Evolutionary conservation across 2,329 filamentous ascomycete species (phyloP), one percentile per base, ranked within the genome.

Genomic region (Paracoccidioides lutzii): DNA sequence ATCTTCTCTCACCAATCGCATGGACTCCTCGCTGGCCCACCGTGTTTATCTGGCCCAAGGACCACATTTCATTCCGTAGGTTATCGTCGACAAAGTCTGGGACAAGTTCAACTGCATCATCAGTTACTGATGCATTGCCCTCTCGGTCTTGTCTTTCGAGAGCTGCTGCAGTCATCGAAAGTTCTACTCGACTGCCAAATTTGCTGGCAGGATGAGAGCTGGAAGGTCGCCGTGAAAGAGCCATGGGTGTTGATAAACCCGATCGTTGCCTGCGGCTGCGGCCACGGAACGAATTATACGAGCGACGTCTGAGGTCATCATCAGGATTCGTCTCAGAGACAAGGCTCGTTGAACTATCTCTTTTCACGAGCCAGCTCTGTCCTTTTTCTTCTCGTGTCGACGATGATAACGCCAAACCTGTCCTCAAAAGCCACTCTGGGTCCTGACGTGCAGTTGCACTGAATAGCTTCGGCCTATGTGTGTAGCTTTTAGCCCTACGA

Each of bases 331-430:
- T 59, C 14, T 75, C 68, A 1, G 68, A 65, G 8, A 75, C 73
- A 2, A 82, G 69, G 48, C 74, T 78, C 0, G 80, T 82, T 0
- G 76, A 77, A 58, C 76, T 80, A 59, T 79, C 76, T 32, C 79
- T 72, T 53, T 80, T 76, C 2, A 73, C 71, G 3, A 83, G 71
- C 81, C 81, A 83, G 55, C 76, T 77, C 63, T 83, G 80, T n/a
- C 81, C 81, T 61, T 83, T 83, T 56, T 76, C 76, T 61, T 83
- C 80, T 41, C 80, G 72, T 4, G 79, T 76, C 22, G 80, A 75
- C 4, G 78, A 76, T 2, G 80, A 77, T 4, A 83, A 76, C 0
- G 76, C 75, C 6, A 80, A 72, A 2, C 79, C 79, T 0, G 81
- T 77, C 53, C 81, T 78, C 46, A 81, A 75, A 54, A 83, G 71